Evolutionary conservation across 139 green algal species (phyloP), one percentile per base, ranked within the genome.

Genomic region (Asterochloris erici): DNA sequence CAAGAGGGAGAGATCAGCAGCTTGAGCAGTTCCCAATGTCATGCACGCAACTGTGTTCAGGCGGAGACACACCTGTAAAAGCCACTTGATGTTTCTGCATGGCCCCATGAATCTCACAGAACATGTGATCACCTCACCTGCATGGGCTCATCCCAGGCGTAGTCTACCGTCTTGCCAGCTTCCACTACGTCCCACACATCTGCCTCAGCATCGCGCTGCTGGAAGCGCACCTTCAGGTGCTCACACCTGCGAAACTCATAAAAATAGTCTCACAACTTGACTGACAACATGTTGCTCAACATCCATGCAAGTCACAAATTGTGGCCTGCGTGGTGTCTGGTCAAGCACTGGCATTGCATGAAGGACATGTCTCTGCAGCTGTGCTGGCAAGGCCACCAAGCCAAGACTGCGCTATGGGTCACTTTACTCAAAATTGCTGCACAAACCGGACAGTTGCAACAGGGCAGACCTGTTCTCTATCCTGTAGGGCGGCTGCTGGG

Each of bases 111-210:
- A n/a, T n/a, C n/a, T n/a, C n/a, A n/a, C n/a, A n/a, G n/a, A n/a
- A n/a, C n/a, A n/a, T n/a, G n/a, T 54, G 38, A 28, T 54, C 4
- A 54, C 38, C 38, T 54, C 38, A 54, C 38, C 38, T 54, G 62
- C 74, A 80, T 61, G 21, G 87, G 87, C 66, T 89, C 79, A 19
- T 91, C 87, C 85, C 85, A 91, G 21, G 87, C 87, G 77, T 89
- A 91, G n/a, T 89, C 80, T 10, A 69, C 15, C 17, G 70, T 74
- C 19, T 75, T 28, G 19, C 83, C 83, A 26, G 84, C 74, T 19
- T 70, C 71, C 38, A 90, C 17, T 2, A 15, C 63, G 27, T 90
- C 84, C 83, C 79, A 88, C 62, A 63, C 77, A 38, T 79, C 73
- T 19, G 66, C 68, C 13, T 82, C 79, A 17, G 83, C 28, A 15